These are phyloP conservation scores for Dryas integrifolia DNA, from an alignment of 331 rosid genomes.

Conservation along the genomic window DNA sequence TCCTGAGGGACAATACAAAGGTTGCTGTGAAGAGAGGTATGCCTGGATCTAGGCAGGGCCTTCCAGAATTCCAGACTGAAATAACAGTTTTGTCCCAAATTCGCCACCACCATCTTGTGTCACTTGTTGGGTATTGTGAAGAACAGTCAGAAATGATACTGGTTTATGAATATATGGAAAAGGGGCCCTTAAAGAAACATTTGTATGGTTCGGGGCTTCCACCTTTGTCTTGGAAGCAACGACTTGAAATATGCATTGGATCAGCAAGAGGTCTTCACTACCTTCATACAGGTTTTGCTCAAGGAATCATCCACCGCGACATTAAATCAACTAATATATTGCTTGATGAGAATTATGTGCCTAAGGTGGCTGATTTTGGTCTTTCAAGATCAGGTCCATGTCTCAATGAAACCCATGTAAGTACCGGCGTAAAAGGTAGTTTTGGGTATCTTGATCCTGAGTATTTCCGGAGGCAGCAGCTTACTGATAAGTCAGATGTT, in stretches of 20 bases:
- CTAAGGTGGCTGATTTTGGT: conserved; percentile 97
- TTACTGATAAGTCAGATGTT: conserved; percentile 91
- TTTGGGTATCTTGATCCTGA: conserved; percentile 96
- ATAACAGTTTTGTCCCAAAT: conserved; percentile 78
- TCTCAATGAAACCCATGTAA: conserved; percentile 87
- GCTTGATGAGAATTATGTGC: conserved; percentile 78
- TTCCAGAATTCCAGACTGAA: conserved; percentile 97
- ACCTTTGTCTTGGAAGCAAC: conserved; percentile 85
- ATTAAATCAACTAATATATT: conserved; percentile 91
- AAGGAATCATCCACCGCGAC: conserved; percentile 97
- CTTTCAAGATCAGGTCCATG: conserved; percentile 98
- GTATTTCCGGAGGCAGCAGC: conserved; percentile 92
- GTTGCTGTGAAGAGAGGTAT: conserved; percentile 96
- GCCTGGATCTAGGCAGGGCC: conserved; percentile 98
- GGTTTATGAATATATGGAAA: conserved; percentile 87
- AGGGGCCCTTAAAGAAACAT: conserved; percentile 79
- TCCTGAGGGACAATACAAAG: conserved; percentile 63
- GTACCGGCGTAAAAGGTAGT: conserved; percentile 95
- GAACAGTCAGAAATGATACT: conserved; percentile 96
- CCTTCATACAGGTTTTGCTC: conserved; percentile 96
- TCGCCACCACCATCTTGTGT: conserved; percentile 91
- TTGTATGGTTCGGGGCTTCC: conserved; percentile 55
- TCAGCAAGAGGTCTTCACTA: conserved; percentile 97
- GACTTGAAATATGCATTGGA: conserved; percentile 93
- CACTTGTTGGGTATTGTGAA: conserved; percentile 90